Conservation (phyloP, 176 grass and related monocot species). For the Triticum turgidum region DNA sequence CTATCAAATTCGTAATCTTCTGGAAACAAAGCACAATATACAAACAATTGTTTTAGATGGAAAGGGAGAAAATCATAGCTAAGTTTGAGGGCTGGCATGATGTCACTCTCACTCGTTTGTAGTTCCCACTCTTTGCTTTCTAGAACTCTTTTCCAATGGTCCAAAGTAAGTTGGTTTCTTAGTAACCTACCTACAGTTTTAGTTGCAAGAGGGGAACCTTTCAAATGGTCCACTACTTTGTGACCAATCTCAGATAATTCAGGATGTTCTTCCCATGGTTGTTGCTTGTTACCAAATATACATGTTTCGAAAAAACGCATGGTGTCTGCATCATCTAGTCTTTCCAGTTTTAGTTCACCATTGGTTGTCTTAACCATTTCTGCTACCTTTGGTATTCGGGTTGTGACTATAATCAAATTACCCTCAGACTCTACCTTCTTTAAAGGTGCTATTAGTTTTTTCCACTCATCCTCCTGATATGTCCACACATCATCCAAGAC, state of each 20-base stretch:
- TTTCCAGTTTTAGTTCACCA: not conserved
- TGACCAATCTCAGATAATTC: not conserved
- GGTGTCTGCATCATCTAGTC: not conserved
- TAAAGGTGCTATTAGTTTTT: not conserved
- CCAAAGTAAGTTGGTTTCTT: not conserved
- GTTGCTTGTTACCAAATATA: not conserved
- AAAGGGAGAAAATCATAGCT: slow-evolving; percentile 30
- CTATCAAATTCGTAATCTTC: not conserved
- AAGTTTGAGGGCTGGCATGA: slow-evolving; percentile 43
- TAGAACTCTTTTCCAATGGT: not conserved
- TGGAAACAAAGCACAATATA: not conserved
- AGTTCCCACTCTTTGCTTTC: too few species aligned
- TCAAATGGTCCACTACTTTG: not conserved
- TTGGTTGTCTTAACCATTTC: not conserved
- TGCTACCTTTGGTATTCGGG: not conserved
- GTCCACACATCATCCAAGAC: not conserved
- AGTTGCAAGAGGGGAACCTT: slow-evolving; percentile 5
- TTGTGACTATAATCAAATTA: not conserved
- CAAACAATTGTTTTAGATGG: slow-evolving; percentile 29
- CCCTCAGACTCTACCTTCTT: not conserved
- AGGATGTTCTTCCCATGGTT: not conserved
- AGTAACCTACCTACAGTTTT: slow-evolving; percentile 19
- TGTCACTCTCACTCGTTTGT: not conserved
- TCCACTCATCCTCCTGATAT: not conserved
- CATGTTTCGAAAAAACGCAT: not conserved